Evolutionary conservation across 495 filamentous ascomycete species (phyloP).

Genomic region (Poronia punctata): DNA sequence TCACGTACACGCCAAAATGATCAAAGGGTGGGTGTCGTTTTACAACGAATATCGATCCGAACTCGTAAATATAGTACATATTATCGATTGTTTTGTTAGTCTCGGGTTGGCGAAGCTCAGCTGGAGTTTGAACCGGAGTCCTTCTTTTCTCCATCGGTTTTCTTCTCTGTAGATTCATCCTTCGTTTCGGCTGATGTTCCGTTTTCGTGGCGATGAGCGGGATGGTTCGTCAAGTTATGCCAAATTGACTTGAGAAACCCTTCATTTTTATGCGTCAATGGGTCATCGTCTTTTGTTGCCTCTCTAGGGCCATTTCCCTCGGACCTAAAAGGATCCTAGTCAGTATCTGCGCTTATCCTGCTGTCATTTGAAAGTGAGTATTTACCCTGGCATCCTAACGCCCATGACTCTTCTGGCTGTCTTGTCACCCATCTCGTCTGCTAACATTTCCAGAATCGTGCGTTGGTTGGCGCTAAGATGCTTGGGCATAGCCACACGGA

Average conservation of each 20-base stretch:
- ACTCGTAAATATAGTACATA: conserved; percentile 15
- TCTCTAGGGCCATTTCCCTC: not conserved
- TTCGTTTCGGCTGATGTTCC: conserved; percentile 15
- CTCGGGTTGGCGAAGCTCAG: conserved; percentile 4
- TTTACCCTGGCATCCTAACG: conserved; percentile 32
- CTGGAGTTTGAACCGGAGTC: conserved; percentile 42
- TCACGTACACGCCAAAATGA: conserved; percentile 1
- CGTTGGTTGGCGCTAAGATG: conserved; percentile 84
- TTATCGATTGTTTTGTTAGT: conserved; percentile 1
- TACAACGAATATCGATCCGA: conserved; percentile 4
- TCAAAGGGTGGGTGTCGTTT: not conserved
- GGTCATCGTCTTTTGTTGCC: conserved; percentile 21
- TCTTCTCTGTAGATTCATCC: conserved; percentile 54
- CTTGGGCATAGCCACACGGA: conserved; percentile 91
- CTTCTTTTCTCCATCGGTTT: conserved; percentile 50
- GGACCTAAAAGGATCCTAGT: conserved; percentile 1
- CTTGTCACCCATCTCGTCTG: conserved; percentile 88
- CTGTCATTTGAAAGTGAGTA: not conserved
- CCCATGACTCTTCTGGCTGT: conserved; percentile 88
- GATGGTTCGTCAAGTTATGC: conserved; percentile 78
- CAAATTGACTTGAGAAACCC: conserved; percentile 84
- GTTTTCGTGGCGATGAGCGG: conserved; percentile 40
- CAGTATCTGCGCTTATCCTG: not conserved
- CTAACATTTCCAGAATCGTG: conserved; percentile 86
- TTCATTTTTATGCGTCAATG: conserved; percentile 59